These are phyloP conservation scores for Asterella californica DNA, from an alignment of 225 moss, liverwort and hornwort species.

Conservation along the genomic window DNA sequence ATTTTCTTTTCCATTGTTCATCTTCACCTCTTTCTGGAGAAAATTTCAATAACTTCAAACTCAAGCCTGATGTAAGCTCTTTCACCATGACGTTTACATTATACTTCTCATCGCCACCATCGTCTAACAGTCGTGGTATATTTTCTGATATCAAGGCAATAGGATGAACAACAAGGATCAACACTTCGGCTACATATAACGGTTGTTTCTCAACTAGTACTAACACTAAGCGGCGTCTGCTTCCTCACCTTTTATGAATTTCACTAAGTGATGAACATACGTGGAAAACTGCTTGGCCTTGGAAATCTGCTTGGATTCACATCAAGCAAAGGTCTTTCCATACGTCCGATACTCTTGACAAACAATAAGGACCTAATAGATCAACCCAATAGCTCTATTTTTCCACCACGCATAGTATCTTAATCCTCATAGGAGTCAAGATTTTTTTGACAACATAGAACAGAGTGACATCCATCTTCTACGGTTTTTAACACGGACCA, in stretches of 20 bases:
- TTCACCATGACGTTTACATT: constrained; percentile 17
- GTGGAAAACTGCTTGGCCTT: constrained; percentile 24
- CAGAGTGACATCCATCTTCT: no score
- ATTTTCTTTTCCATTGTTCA: no score
- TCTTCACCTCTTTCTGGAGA: constrained; percentile 18
- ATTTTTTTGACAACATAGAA: no score
- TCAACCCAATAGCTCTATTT: no score
- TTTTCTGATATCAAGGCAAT: not conserved
- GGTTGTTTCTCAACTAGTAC: not conserved
- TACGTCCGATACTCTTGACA: not conserved
- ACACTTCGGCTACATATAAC: no score
- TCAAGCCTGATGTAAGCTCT: constrained; percentile 28
- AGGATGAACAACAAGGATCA: not conserved
- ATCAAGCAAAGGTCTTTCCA: not conserved
- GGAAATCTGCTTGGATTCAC: constrained; percentile 18
- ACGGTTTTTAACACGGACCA: not conserved
- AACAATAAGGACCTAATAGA: no score
- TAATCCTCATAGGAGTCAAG: no score
- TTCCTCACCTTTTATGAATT: constrained; percentile 32
- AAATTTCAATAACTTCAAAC: constrained; percentile 32
- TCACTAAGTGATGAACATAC: constrained; percentile 41
- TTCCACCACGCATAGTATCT: no score
- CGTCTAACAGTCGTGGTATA: constrained; percentile 24
- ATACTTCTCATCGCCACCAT: constrained; percentile 4
- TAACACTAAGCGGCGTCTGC: not conserved